Evolutionary conservation across 2,329 filamentous ascomycete species (phyloP).

Genomic region (Cercospora sp.): DNA sequence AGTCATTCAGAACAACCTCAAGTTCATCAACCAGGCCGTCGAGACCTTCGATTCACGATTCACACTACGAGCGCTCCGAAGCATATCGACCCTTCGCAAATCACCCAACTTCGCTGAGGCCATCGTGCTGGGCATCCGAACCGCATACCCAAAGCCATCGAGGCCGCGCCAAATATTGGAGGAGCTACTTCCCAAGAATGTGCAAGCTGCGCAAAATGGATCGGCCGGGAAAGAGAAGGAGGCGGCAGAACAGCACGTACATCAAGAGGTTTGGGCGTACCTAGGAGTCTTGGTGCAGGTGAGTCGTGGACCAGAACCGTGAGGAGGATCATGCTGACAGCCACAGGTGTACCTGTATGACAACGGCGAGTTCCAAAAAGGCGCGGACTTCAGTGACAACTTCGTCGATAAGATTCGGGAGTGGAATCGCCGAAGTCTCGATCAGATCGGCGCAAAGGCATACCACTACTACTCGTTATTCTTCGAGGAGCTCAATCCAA

Average conservation of each 20-base stretch:
- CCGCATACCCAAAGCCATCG: conserved; percentile 36
- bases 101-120: conserved; percentile 49
- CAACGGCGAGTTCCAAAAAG: conserved; percentile 74
- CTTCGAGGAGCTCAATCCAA: conserved; percentile 83
- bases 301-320: background rate
- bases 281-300: conserved; percentile 42
- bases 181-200: conserved; percentile 34
- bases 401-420: conserved; percentile 82
- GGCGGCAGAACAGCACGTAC: conserved; percentile 31
- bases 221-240: conserved; percentile 28
- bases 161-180: conserved; percentile 37
- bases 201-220: conserved; percentile 24
- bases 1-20: conserved; percentile 97
- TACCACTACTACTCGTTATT: conserved; percentile 99
- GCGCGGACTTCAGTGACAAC: conserved; percentile 78
- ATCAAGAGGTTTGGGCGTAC: conserved; percentile 42
- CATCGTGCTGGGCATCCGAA: conserved; percentile 37
- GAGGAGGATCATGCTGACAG: conserved; percentile 14
- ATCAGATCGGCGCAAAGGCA: conserved; percentile 89
- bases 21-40: conserved; percentile 86
- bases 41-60: conserved; percentile 92
- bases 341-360: conserved; percentile 88
- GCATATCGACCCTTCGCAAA: conserved; percentile 94
- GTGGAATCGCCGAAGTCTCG: conserved; percentile 89
- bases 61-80: conserved; percentile 87